phyloP scores from a whole-genome alignment of 2,329 filamentous ascomycete genomes.

The Gaeumannomyces sp. region DNA sequence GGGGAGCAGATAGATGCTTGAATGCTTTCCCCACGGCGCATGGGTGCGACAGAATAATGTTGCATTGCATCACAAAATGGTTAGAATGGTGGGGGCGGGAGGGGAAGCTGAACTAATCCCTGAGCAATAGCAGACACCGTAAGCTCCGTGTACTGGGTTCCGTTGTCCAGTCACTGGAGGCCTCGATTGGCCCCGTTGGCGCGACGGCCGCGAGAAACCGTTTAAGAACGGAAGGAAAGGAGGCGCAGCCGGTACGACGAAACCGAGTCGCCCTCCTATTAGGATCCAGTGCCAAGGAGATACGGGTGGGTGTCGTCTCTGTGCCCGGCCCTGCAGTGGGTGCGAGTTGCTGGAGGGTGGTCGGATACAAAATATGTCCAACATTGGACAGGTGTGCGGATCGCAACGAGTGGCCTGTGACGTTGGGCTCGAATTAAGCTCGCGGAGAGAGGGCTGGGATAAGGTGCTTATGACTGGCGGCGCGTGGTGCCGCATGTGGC shows the following conservation, averaged over 20 bases:
- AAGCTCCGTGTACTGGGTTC: neutral
- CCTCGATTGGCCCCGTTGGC: neutral
- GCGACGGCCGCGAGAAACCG: neutral
- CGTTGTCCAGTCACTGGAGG: too few relatives aligned
- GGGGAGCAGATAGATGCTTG: too few relatives aligned
- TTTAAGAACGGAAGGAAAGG: too few relatives aligned
- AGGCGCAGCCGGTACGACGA: too few relatives aligned
- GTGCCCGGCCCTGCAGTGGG: too few relatives aligned
- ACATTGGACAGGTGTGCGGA: too few relatives aligned
- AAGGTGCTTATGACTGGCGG: neutral
- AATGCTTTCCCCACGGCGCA: neutral
- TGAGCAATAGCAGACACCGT: neutral
- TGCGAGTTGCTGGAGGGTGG: too few relatives aligned
- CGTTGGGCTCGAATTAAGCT: neutral
- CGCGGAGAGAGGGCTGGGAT: neutral
- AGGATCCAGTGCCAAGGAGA: neutral
- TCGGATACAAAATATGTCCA: too few relatives aligned
- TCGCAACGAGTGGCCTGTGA: too few relatives aligned
- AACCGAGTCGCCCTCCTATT: too few relatives aligned
- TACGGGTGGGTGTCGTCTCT: neutral
- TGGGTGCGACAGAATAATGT: neutral
- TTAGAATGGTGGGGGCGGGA: neutral
- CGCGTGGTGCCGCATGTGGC: neutral
- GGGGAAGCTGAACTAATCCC: neutral
- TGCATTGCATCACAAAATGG: neutral